phyloP scores from a whole-genome alignment of 306 rosid species.

The Medicago lupulina region DNA sequence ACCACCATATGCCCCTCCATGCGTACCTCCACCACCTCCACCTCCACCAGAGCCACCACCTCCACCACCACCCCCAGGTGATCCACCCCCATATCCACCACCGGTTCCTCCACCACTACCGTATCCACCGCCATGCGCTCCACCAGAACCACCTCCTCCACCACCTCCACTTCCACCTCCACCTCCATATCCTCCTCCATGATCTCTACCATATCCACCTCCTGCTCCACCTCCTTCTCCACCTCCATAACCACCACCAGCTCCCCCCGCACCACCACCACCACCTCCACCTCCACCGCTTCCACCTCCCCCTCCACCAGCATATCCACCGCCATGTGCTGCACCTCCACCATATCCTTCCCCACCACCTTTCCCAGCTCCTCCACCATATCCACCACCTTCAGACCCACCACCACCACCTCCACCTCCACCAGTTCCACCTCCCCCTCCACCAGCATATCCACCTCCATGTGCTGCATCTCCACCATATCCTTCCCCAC shows the following conservation, averaged over 20 bases:
- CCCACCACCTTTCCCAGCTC: slow-evolving; percentile 42
- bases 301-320: slow-evolving; percentile 47
- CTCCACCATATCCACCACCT: slow-evolving; percentile 45
- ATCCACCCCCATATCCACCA: slow-evolving; percentile 47
- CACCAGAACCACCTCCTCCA: slow-evolving; percentile 50
- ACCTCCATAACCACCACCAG: slow-evolving; percentile 45
- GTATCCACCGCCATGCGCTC: slow-evolving; percentile 55
- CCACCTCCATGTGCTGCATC: slow-evolving; percentile 24
- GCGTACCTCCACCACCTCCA: slow-evolving; percentile 42
- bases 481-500: slow-evolving; percentile 51
- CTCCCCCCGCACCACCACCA: slow-evolving; percentile 38
- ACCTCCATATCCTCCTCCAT: slow-evolving; percentile 42
- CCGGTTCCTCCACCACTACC: slow-evolving; percentile 51
- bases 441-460: no score
- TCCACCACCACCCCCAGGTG: slow-evolving; percentile 38
- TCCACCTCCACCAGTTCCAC: no score
- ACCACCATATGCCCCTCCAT: slow-evolving; percentile 49
- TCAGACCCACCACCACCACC: slow-evolving; percentile 1
- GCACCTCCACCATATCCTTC: slow-evolving; percentile 44
- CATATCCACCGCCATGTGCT: slow-evolving; percentile 24
- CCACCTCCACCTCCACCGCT: slow-evolving; percentile 48
- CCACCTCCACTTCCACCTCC: slow-evolving; percentile 42
- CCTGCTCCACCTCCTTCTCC: slow-evolving; percentile 47
- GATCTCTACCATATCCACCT: slow-evolving; percentile 45
- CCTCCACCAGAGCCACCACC: slow-evolving; percentile 47